Base-by-base conservation (phyloP, 257 asterid genomes). In the Plantago ovata region DNA sequence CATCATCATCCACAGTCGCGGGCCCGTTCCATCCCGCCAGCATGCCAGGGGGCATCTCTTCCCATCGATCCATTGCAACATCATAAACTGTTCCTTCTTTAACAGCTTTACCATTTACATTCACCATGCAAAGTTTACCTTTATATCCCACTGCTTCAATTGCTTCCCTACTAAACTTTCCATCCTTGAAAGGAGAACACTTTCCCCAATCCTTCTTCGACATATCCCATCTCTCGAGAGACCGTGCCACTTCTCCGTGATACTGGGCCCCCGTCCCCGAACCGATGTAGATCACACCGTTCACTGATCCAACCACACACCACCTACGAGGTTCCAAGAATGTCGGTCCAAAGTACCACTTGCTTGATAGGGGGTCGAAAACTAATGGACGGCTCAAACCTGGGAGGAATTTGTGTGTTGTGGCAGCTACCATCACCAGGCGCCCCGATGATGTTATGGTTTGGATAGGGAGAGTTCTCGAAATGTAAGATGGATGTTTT, bases 1-100 rank as follows among this genome's bases (percentile, higher is more conserved):
- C 67, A 51, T 65, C 76, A 12, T 47, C 71, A 38, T 64, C 77
- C 46, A 57, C 65, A 1, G 83, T 62, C 15, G 83, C 80, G 10
- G 95, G 84, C 20, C 94, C 91, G 0, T 59, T 78, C 95, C 91
- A 87, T 7, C 95, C 95, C 10, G 18, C 66, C 40, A 82, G 60
- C 94, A 87, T 87, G 21, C 91, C 94, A 45, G 39, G 61, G 1
- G 81, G 77, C 94, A 87, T 87, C 9, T 72, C 72, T 46, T 63
- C 79, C 95, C 91, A 84, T 52, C 42, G 51, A 47, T 80, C 59
- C 58, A 3, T 63, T 10, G 12, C 42, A 13, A 55, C 54, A 20
- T 81, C 68, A 13, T 81, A 81, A 32, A 79, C 67, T 0, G 72
- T 63, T 0, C 89, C 88, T 42, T 77, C 81, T 69, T 87, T 87